These are phyloP conservation scores for Gracilaria domingensis DNA, from an alignment of 23 red algal genomes.

Conservation along the genomic window DNA sequence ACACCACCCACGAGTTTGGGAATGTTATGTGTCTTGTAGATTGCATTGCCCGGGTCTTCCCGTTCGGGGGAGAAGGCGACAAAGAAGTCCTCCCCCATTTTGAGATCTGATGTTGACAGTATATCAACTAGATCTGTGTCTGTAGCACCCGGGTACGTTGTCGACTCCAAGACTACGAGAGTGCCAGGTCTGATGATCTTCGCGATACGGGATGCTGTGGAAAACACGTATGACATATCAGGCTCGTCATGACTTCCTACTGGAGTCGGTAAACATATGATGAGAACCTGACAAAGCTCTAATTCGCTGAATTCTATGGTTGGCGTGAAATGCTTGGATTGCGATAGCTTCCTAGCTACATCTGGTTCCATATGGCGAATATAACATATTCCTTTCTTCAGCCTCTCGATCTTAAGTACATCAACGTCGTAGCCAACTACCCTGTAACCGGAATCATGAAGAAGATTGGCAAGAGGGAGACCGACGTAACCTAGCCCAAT, in stretches of 20 bases:
- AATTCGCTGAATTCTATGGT: conserved; percentile 28
- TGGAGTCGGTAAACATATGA: conserved; percentile 84
- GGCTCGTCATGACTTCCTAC: conserved; percentile 83
- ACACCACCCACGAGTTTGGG: conserved; percentile 88
- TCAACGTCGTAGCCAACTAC: conserved; percentile 83
- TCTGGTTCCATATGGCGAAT: conserved; percentile 73
- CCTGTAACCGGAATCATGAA: conserved; percentile 51
- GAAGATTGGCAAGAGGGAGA: conserved; percentile 66
- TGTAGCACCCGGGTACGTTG: conserved; percentile 87
- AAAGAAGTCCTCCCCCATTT: conserved; percentile 53
- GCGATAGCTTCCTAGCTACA: conserved; percentile 26
- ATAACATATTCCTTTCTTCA: conserved; percentile 60
- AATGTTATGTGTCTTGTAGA: conserved; percentile 59
- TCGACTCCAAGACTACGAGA: conserved; percentile 84
- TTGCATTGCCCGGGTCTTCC: conserved; percentile 74
- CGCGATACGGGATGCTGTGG: conserved; percentile 26
- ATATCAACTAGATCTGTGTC: conserved; percentile 71
- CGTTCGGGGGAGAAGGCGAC: conserved; percentile 82
- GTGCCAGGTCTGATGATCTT: conserved; percentile 29
- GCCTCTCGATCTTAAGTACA: conserved; percentile 46
- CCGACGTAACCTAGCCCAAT: conserved; percentile 91
- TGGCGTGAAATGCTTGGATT: conserved; percentile 39
- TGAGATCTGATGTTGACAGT: conserved; percentile 24
- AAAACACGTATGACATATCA: conserved; percentile 80
- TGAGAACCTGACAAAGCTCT: conserved; percentile 48